Evolutionary conservation across 2,329 filamentous ascomycete species (phyloP), one percentile per base, ranked within the genome.

Genomic region (Aureobasidium sp.): DNA sequence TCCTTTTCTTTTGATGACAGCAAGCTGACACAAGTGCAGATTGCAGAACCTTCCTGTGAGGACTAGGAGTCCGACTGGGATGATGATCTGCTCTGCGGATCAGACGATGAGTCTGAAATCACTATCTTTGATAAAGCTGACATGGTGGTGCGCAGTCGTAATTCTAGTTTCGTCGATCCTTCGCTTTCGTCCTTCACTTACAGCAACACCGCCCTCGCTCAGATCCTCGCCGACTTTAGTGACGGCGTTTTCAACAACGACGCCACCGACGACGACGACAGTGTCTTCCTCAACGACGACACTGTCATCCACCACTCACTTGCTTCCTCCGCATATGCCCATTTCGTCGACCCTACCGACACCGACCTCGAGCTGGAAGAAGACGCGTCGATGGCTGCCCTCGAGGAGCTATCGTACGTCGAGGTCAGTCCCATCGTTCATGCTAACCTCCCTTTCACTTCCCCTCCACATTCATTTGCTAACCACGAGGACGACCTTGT

Each of bases 21-120:
- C 11, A 5, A 24, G 31, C 48, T 50, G 15, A 50, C 48, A 15
- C n/a, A 35, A 19, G 8, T 50, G 5, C 48, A 50, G 48, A 17
- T 50, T 15, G 35, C 19, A 33, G 22, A 39, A 14, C 14, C 33
- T 6, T 4, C 2, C 29, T 42, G 1, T 9, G 54, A 58, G 31
- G 54, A 58, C 42, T 58, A 58, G 54, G 54, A 47, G 33, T 48
- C 54, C 9, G 54, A 58, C n/a, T 58, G 54, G 54, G 35, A 40
- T 15, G 52, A 56, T 11, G 45, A 44, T 37, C 31, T 58, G 33
- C 52, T 58, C 8, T 27, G 39, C 4, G 29, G 39, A 6, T 24
- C 54, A 2, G 40, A 37, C 12, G 24, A 35, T 8, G 54, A 58
- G 37, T 7, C 5, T 42, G 54, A 58, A 27, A 1, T 8, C 3